Conservation (phyloP, 805 yeast genomes). For the Wickerhamomyces bisporus region DNA sequence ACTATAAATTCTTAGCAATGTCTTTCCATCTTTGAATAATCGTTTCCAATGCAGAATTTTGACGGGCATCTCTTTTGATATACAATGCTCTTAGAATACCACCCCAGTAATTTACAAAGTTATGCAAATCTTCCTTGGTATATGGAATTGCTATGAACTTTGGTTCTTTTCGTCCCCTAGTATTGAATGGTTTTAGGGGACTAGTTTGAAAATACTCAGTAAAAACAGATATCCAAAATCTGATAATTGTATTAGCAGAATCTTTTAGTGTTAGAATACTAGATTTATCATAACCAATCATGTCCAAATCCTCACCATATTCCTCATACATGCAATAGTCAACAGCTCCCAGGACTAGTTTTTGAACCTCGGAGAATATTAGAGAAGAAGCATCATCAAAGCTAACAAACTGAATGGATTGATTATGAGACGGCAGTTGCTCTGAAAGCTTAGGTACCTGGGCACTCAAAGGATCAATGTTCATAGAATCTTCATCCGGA, state of each 20-base stretch:
- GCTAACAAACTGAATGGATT: neutral
- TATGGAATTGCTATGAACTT: constrained; percentile 25
- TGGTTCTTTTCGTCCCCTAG: constrained; percentile 25
- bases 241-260: constrained; percentile 36
- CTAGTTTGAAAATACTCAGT: constrained; percentile 36
- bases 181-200: constrained; percentile 16
- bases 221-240: constrained; percentile 57
- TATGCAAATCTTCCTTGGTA: constrained; percentile 24
- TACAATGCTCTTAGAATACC: constrained; percentile 40
- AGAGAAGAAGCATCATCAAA: constrained; percentile 15
- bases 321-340: constrained; percentile 46
- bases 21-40: constrained; percentile 32
- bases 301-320: constrained; percentile 50
- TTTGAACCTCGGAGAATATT: constrained; percentile 38
- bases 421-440: too few relatives aligned
- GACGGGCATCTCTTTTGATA: constrained; percentile 26
- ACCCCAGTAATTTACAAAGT: constrained; percentile 50
- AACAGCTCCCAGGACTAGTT: constrained; percentile 39
- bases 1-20: constrained; percentile 3
- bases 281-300: constrained; percentile 43
- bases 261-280: constrained; percentile 33
- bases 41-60: constrained; percentile 27
- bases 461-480: too few relatives aligned
- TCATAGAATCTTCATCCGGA: too few relatives aligned
- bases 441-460: too few relatives aligned